Conservation (phyloP, 352 stramenopile species). For the Aphanomyces astaci region DNA sequence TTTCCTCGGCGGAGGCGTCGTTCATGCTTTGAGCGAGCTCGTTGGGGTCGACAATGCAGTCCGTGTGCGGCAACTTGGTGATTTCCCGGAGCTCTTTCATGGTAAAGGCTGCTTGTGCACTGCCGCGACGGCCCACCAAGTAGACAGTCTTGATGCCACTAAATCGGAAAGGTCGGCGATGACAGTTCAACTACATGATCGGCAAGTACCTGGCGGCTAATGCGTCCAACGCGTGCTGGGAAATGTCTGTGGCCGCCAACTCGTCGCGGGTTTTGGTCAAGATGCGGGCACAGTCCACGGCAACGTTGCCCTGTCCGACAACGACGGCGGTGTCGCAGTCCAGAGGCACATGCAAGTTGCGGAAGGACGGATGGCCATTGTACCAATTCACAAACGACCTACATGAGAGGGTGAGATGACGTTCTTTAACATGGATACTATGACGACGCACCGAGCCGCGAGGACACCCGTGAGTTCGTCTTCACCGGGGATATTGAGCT, state of each 20-base stretch:
- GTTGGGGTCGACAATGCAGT: conserved; percentile 79
- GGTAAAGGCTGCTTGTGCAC: conserved; percentile 94
- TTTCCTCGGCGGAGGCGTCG: conserved; percentile 74
- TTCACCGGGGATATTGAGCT: conserved; percentile 84
- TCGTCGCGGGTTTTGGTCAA: conserved; percentile 87
- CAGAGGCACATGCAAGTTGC: conserved; percentile 66
- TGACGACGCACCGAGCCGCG: conserved; percentile 5
- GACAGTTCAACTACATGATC: neutral
- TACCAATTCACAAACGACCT: conserved; percentile 98
- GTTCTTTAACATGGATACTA: neutral
- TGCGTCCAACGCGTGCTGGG: conserved; percentile 78
- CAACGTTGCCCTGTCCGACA: conserved; percentile 96
- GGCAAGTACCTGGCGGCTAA: conserved; percentile 49
- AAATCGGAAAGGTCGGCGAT: neutral
- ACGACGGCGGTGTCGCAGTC: conserved; percentile 84
- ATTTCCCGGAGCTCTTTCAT: conserved; percentile 95
- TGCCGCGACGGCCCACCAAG: conserved; percentile 90
- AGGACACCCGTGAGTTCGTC: conserved; percentile 31
- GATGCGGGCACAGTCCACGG: conserved; percentile 94
- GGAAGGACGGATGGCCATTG: conserved; percentile 95
- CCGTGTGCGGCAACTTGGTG: conserved; percentile 66
- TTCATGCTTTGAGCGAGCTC: conserved; percentile 87
- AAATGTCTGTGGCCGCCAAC: conserved; percentile 90
- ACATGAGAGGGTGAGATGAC: conserved; percentile 72
- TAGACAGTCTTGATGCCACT: conserved; percentile 79